These are phyloP conservation scores for Pythium inflatum DNA, from an alignment of 352 stramenopile genomes.

Conservation along the genomic window DNA sequence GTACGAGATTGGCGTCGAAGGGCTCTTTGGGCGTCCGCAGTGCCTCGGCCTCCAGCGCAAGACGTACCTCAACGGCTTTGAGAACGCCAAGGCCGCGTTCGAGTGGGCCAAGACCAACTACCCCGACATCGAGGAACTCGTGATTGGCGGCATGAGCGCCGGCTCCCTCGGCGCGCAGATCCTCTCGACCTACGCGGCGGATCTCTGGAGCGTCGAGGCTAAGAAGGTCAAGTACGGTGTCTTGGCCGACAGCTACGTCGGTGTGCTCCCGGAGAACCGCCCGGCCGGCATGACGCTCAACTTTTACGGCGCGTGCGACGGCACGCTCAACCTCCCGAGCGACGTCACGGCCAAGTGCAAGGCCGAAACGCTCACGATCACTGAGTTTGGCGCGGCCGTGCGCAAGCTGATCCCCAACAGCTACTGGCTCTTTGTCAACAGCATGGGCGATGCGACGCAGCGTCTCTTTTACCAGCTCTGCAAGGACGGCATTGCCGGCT, in stretches of 20 bases:
- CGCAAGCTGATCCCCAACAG: slow-evolving; percentile 44
- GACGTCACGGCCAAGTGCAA: slow-evolving; percentile 34
- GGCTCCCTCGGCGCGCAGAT: slow-evolving; percentile 55
- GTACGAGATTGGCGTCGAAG: background rate
- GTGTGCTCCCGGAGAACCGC: background rate
- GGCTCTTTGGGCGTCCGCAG: background rate
- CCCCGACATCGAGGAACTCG: slow-evolving; percentile 20
- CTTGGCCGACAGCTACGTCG: background rate
- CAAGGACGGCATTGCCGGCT: slow-evolving; percentile 48
- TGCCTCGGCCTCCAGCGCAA: background rate
- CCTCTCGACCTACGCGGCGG: slow-evolving; percentile 46
- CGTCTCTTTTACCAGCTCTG: slow-evolving; percentile 66
- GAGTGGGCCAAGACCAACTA: slow-evolving; percentile 18
- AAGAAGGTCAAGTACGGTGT: background rate
- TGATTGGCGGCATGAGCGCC: slow-evolving; percentile 29
- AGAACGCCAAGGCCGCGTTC: slow-evolving; percentile 10
- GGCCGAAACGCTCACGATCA: slow-evolving; percentile 41
- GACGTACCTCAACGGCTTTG: background rate
- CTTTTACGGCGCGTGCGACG: slow-evolving; percentile 57
- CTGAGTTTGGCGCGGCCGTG: slow-evolving; percentile 48
- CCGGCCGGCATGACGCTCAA: slow-evolving; percentile 44
- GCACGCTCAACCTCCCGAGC: slow-evolving; percentile 41
- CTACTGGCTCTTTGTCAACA: slow-evolving; percentile 67
- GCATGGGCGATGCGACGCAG: slow-evolving; percentile 58
- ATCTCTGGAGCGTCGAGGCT: slow-evolving; percentile 43